Percentiles rank a stretch among this genome's conserved stretches.
These are phyloP conservation scores for Pseudogymnoascus destructans DNA, from an alignment of 2,329 filamentous ascomycete genomes.

Conservation along the genomic window DNA sequence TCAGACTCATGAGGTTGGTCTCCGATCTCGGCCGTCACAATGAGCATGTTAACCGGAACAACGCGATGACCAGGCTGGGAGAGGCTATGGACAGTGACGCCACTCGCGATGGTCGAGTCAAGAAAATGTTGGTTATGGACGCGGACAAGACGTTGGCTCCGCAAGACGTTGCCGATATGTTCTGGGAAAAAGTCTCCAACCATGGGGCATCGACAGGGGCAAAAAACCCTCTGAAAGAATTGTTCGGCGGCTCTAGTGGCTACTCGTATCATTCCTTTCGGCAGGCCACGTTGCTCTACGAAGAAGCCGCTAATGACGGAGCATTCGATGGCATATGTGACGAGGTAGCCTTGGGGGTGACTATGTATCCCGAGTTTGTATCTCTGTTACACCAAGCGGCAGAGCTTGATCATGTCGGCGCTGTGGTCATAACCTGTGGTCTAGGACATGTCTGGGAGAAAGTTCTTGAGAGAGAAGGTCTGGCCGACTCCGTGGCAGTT, in stretches of 20 bases:
- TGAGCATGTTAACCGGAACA: conserved; percentile 28
- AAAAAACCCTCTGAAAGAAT: conserved; percentile 26
- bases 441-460: conserved; percentile 41
- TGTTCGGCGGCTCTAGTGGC: conserved; percentile 36
- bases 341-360: conserved; percentile 30
- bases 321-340: conserved; percentile 35
- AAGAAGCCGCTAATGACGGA: conserved; percentile 29
- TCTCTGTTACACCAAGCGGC: conserved; percentile 29
- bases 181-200: conserved; percentile 31
- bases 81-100: conserved; percentile 12
- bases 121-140: conserved; percentile 43
- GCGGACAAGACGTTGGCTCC: conserved; percentile 42
- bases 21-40: conserved; percentile 29
- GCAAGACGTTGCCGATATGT: conserved; percentile 37
- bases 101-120: conserved; percentile 13
- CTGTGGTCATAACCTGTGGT: conserved; percentile 43
- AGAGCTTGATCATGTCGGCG: conserved; percentile 29
- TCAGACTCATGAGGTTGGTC: conserved; percentile 16
- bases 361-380: conserved; percentile 36
- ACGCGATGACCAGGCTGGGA: conserved; percentile 11
- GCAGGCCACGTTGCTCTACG: conserved; percentile 40
- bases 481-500: conserved; percentile 33
- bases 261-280: conserved; percentile 43
- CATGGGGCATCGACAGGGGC: conserved; percentile 1
- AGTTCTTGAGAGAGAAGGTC: conserved; percentile 32